phyloP scores from a whole-genome alignment of 108 stramenopile species.

The Nannochloropsis salina region DNA sequence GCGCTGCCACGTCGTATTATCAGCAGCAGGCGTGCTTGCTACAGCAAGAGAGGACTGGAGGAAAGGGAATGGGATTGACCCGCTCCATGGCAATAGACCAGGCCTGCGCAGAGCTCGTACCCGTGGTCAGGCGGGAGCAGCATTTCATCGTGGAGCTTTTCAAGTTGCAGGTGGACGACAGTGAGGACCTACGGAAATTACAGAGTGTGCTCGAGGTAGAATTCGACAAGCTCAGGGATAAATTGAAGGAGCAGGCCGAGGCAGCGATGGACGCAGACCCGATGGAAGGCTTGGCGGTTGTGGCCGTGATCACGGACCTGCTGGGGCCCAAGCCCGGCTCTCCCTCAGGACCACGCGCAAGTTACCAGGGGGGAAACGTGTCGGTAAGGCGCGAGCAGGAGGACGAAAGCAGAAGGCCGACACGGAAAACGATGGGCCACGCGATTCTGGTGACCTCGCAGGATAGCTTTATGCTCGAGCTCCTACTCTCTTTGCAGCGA shows the following conservation, averaged over 20 bases:
- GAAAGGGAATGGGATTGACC: not conserved
- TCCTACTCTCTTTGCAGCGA: not conserved
- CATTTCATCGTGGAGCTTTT: not conserved
- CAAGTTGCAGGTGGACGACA: not conserved
- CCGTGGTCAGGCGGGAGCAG: not conserved
- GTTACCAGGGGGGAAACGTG: not conserved
- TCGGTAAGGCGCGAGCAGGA: too few species aligned
- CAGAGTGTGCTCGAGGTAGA: slow-evolving; percentile 17
- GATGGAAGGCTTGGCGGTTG: not conserved
- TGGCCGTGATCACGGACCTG: not conserved
- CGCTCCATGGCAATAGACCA: not conserved
- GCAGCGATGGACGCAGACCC: not conserved
- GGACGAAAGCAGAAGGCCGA: too few species aligned
- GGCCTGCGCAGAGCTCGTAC: not conserved
- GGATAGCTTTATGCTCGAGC: not conserved
- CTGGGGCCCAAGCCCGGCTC: not conserved
- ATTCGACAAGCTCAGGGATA: slow-evolving; percentile 1
- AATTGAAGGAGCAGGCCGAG: not conserved
- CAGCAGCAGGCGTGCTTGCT: not conserved
- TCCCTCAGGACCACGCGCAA: not conserved
- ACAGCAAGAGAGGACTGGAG: not conserved
- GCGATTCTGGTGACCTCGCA: not conserved
- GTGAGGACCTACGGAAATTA: not conserved
- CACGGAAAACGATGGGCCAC: not conserved
- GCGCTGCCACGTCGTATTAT: not conserved